Percentiles rank a stretch among this genome's conserved stretches.
phyloP scores from a whole-genome alignment of 768 basidiomycete species.

The Coprinopsis marcescibilis region DNA sequence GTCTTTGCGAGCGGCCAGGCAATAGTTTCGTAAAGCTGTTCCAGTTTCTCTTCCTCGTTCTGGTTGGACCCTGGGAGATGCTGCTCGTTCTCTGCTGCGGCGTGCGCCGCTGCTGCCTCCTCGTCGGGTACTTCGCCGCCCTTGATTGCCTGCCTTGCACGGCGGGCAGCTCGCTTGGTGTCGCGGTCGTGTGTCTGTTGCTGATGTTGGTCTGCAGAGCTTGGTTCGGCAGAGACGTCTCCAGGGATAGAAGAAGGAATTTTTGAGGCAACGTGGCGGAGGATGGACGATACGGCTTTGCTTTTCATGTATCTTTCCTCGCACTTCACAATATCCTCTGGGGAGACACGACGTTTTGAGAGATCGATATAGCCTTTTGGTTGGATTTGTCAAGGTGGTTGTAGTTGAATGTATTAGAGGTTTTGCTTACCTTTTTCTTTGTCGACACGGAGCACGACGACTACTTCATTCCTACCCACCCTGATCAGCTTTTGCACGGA shows the following conservation, averaged over 20 bases:
- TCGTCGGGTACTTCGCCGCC: conserved; percentile 17
- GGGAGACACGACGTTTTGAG: conserved; percentile 95
- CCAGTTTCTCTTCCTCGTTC: conserved; percentile 76
- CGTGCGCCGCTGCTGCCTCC: conserved; percentile 33
- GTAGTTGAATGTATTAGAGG: neutral
- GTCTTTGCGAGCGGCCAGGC: conserved; percentile 90
- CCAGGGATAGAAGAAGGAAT: conserved; percentile 43
- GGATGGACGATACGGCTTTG: conserved; percentile 90
- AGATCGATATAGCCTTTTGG: conserved; percentile 91
- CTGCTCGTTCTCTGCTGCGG: conserved; percentile 29
- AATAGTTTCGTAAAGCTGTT: conserved; percentile 83
- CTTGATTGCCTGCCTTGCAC: conserved; percentile 37
- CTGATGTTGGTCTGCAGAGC: neutral
- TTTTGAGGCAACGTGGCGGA: conserved; percentile 86
- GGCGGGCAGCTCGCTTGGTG: conserved; percentile 36
- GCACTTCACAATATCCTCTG: conserved; percentile 98
- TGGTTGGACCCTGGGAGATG: conserved; percentile 28
- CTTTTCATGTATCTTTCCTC: conserved; percentile 98
- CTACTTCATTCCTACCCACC: conserved; percentile 96
- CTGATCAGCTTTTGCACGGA: conserved; percentile 98
- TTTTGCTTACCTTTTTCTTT: conserved; percentile 85
- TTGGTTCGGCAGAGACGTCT: conserved; percentile 28
- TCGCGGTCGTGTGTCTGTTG: no score
- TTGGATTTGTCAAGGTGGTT: neutral
- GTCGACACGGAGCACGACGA: conserved; percentile 96